These are phyloP conservation scores for Penicillium corylophilum DNA, from an alignment of 2,329 filamentous ascomycete genomes.

Conservation along the genomic window DNA sequence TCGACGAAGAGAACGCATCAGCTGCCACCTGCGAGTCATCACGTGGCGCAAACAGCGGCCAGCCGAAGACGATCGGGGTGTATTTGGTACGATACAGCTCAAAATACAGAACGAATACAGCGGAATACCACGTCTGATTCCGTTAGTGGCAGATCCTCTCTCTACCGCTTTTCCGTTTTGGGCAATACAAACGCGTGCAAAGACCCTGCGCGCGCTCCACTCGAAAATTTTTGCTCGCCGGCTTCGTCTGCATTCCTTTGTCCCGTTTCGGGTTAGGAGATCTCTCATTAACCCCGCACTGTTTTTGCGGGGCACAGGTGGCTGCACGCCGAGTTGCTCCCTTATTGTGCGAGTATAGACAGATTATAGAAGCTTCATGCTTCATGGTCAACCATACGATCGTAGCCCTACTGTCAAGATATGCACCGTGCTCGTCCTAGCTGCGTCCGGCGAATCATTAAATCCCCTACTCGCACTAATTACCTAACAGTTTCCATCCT, in stretches of 20 bases:
- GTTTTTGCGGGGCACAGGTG: conserved; percentile 23
- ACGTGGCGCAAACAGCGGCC: conserved; percentile 29
- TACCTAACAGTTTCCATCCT: conserved; percentile 33
- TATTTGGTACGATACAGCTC: conserved; percentile 1
- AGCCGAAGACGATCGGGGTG: not conserved
- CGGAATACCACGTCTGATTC: not conserved
- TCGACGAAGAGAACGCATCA: not conserved
- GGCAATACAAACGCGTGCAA: conserved; percentile 20
- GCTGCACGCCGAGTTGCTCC: not conserved
- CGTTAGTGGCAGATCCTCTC: conserved; percentile 18
- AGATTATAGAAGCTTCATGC: not conserved
- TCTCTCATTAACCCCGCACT: conserved; percentile 27
- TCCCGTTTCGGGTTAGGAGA: conserved; percentile 14
- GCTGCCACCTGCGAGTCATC: conserved; percentile 22
- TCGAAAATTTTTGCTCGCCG: conserved; percentile 10
- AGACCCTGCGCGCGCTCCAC: conserved; percentile 20
- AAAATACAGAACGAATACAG: not conserved
- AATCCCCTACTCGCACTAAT: conserved; percentile 22
- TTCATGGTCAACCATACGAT: not conserved
- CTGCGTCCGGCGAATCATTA: conserved; percentile 25
- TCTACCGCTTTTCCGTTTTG: conserved; percentile 20
- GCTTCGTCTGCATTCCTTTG: conserved; percentile 12
- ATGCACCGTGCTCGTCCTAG: conserved; percentile 23
- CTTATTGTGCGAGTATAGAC: not conserved
- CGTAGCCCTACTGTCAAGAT: conserved; percentile 25